Evolutionary conservation across 176 grass and related monocot species (phyloP).

Genomic region (Aegilops tauschii): DNA sequence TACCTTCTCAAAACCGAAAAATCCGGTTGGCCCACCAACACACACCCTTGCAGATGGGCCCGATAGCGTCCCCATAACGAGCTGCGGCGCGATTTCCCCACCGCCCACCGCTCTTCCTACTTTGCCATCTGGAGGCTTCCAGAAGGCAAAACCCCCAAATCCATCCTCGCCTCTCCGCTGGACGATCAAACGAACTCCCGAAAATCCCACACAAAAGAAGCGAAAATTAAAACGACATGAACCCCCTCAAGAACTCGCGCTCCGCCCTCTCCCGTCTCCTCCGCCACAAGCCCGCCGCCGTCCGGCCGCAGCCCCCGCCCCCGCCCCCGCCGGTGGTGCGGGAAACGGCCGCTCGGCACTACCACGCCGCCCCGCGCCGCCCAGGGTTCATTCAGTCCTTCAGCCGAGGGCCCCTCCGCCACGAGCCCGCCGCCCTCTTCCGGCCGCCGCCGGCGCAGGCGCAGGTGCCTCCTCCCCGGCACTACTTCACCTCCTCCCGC

Average conservation of each 20-base stretch:
- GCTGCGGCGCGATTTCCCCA: background rate
- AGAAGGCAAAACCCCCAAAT: background rate
- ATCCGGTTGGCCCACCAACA: no score
- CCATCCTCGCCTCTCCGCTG: background rate
- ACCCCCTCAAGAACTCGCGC: conserved; percentile 40
- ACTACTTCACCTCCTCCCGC: conserved; percentile 42
- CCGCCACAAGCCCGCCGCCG: background rate
- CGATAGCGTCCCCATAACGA: background rate
- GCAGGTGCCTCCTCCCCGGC: background rate
- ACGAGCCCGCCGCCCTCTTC: conserved; percentile 4
- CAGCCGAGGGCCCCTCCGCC: conserved; percentile 29
- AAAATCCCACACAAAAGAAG: conserved; percentile 15
- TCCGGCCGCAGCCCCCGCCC: background rate
- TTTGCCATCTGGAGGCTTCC: conserved; percentile 13
- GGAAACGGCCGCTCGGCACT: background rate
- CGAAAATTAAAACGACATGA: conserved; percentile 23
- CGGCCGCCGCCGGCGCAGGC: background rate
- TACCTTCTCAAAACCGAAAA: no score
- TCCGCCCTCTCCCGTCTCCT: conserved; percentile 40
- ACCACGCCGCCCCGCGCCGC: conserved; percentile 25
- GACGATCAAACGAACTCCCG: conserved; percentile 15
- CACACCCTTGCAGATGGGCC: no score
- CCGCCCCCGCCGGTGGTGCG: background rate
- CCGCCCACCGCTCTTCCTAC: background rate
- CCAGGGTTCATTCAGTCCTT: conserved; percentile 26